These are phyloP conservation scores for Coemansia pectinata DNA, from an alignment of 192 early-diverging fungal genomes.

Conservation along the genomic window DNA sequence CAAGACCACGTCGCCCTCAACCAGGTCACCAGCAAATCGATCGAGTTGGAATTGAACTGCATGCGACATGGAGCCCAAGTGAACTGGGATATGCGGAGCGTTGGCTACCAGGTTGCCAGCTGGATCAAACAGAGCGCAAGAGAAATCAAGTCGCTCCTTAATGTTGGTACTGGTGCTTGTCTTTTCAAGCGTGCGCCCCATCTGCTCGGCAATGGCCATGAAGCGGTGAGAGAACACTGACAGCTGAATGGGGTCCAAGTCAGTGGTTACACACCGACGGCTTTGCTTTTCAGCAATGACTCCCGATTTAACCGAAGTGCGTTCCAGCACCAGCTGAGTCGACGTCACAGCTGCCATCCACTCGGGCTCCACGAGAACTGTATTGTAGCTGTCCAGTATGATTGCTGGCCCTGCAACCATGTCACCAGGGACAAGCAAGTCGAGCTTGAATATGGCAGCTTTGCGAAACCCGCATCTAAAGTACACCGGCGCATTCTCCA, in stretches of 20 bases:
- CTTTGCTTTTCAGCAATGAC: neutral
- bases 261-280: constrained; percentile 30
- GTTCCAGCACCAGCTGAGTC: constrained; percentile 59
- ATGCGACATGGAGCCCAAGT: constrained; percentile 91
- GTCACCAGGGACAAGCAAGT: constrained; percentile 64
- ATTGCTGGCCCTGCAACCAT: constrained; percentile 82
- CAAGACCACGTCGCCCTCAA: constrained; percentile 93
- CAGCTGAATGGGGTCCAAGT: constrained; percentile 86
- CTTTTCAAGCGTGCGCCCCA: constrained; percentile 93
- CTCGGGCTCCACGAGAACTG: constrained; percentile 82
- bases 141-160: constrained; percentile 97
- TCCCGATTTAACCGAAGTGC: neutral
- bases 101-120: constrained; percentile 84
- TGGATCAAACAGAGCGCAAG: constrained; percentile 92
- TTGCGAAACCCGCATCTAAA: constrained; percentile 72
- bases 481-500: constrained; percentile 64
- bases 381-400: constrained; percentile 88
- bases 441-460: constrained; percentile 74
- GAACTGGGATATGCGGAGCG: constrained; percentile 89
- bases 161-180: constrained; percentile 97
- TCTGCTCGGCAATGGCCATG: constrained; percentile 98
- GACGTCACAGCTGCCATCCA: constrained; percentile 77
- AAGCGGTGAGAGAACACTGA: constrained; percentile 94
- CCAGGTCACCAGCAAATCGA: constrained; percentile 63
- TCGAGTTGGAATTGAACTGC: constrained; percentile 90